Evolutionary conservation across 257 asterid genomes (phyloP), one percentile per base, ranked within the genome.

Genomic region (Nyctanthes arbortristis): DNA sequence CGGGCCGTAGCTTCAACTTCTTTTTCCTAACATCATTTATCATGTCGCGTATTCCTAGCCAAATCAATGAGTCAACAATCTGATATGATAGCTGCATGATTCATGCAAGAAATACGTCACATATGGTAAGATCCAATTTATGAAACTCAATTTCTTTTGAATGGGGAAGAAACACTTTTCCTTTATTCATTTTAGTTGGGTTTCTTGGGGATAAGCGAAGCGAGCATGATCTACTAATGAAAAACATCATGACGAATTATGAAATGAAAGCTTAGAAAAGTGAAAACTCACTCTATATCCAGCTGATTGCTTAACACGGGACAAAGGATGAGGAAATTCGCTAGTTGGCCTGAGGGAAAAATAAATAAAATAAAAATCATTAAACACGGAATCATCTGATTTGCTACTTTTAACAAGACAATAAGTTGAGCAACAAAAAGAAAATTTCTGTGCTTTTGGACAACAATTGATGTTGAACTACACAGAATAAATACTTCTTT

Each of bases 31-130:
- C 47, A 83, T 93, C 97, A 78, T 93, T 93, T 56, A 91, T 91
- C 92, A 93, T 82, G 86, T 91, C 99, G 65, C 97, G 83, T 63
- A 93, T 93, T 63, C 99, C 99, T 49, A 93, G 87, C 99, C 99
- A 93, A 78, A 93, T 89, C 87, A 91, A 78, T 77, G 96, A 91
- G 74, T 93, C 96, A 63, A 93, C 97, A 58, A 93, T 89, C 88
- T 93, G 99, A 80, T 93, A 93, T 0, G 99, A 93, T 58, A 93
- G 84, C 99, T 93, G 97, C 86, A 82, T 73, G 66, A 85, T 60
- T 63, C 80, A 80, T 65, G 59, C 61, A 81, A 68, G 70, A 59
- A 67, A 58, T 35, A 57, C 61, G 75, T 81, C 40, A 84, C 4
- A 37, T 63, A 68, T 56, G 28, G 75, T 64, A 56, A 60, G 35